phyloP scores from a whole-genome alignment of 2,329 filamentous ascomycete species.

The Trichoderma guizhouense region DNA sequence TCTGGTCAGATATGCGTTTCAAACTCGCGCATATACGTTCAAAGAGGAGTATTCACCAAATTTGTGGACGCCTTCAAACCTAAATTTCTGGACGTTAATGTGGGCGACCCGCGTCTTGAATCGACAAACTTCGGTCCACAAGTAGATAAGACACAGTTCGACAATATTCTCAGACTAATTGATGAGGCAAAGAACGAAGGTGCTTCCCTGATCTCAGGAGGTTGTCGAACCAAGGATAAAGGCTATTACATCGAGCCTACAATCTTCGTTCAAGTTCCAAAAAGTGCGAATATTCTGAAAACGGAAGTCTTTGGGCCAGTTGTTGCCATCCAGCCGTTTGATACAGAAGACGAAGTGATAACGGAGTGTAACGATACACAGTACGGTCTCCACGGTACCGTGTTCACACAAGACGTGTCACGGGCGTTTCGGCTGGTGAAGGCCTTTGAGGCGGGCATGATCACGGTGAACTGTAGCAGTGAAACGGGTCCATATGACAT shows the following conservation, averaged over 20 bases:
- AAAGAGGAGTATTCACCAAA: conserved; percentile 52
- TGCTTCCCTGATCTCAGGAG: conserved; percentile 21
- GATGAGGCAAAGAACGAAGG: conserved; percentile 21
- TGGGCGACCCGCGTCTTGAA: conserved; percentile 26
- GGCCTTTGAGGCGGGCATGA: conserved; percentile 49
- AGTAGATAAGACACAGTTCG: conserved; percentile 62
- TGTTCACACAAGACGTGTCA: conserved; percentile 52
- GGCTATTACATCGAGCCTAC: conserved; percentile 32
- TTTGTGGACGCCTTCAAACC: conserved; percentile 60
- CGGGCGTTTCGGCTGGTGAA: conserved; percentile 33
- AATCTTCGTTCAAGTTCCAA: conserved; percentile 28
- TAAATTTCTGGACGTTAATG: conserved; percentile 45
- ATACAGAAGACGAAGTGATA: conserved; percentile 29
- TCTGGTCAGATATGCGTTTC: conserved; percentile 60
- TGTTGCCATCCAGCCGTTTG: conserved; percentile 27
- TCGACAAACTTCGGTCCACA: conserved; percentile 35
- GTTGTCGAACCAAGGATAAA: conserved; percentile 14
- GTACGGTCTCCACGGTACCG: conserved; percentile 51
- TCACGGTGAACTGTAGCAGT: conserved; percentile 34
- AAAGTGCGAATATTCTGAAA: conserved; percentile 27
- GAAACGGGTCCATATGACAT: conserved; percentile 23
- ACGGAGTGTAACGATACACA: conserved; percentile 37
- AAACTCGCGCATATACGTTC: conserved; percentile 57
- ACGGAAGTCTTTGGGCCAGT: conserved; percentile 34
- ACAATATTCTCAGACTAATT: conserved; percentile 61